Conservation (phyloP, 164 flowering plant genomes). For the Berberis thunbergii region DNA sequence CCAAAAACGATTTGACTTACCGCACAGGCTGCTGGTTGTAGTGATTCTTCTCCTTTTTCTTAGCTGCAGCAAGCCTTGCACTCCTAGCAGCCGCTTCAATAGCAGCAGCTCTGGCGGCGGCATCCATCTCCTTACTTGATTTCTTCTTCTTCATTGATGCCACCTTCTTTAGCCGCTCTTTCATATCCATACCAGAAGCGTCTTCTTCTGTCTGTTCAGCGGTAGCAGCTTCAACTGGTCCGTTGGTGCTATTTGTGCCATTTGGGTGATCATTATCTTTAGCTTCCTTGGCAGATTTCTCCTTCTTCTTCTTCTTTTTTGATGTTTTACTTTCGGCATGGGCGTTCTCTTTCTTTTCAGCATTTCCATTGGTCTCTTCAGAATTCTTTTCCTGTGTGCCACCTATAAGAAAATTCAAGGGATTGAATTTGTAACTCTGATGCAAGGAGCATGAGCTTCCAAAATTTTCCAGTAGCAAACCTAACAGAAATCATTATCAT, state of each 20-base stretch:
- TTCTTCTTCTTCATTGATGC: constrained; percentile 77
- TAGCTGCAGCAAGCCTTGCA: constrained; percentile 89
- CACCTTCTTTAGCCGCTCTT: constrained; percentile 73
- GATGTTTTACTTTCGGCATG: constrained; percentile 58
- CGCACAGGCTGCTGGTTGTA: constrained; percentile 67
- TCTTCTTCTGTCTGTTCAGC: constrained; percentile 35
- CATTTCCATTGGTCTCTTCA: constrained; percentile 35
- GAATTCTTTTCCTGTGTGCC: constrained; percentile 34
- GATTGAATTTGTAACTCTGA: no score
- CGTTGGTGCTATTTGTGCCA: constrained; percentile 21
- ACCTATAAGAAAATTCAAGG: constrained; percentile 16
- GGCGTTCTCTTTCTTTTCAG: constrained; percentile 44
- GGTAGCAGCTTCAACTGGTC: constrained; percentile 20
- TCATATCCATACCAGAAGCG: constrained; percentile 41
- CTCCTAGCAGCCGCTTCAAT: constrained; percentile 74
- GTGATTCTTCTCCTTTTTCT: constrained; percentile 89
- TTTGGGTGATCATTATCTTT: constrained; percentile 32
- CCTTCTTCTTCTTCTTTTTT: constrained; percentile 93
- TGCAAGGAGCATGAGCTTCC: no score
- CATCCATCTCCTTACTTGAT: constrained; percentile 77
- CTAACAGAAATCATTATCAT: no score
- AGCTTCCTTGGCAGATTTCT: constrained; percentile 50
- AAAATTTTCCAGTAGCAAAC: no score
- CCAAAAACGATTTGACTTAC: constrained; percentile 19
- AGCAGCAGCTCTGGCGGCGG: constrained; percentile 82